Percentiles rank a stretch among this genome's conserved stretches.
Evolutionary conservation across 73 alveolate genomes (phyloP).

Genomic region (Tetrahymena thermophila): DNA sequence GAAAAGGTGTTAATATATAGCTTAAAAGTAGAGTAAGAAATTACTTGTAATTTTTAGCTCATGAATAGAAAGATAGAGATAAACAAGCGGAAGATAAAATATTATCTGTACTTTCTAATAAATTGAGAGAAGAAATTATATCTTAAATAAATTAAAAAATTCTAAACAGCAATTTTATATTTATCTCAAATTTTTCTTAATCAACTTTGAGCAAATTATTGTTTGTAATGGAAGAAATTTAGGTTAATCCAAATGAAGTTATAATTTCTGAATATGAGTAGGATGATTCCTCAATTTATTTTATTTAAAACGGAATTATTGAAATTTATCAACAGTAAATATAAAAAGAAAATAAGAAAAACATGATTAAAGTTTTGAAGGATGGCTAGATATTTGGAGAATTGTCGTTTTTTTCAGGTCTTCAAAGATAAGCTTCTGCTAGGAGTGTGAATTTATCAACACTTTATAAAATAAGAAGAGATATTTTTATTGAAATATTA

Average conservation of each 20-base stretch:
- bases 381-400: conserved; percentile 23
- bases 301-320: neutral
- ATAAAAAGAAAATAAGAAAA: neutral
- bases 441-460: neutral
- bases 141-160: neutral
- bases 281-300: neutral
- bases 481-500: neutral
- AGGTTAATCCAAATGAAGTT: neutral
- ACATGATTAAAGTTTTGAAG: neutral
- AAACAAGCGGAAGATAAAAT: neutral
- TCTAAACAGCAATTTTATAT: neutral
- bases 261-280: neutral
- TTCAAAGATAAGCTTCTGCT: conserved; percentile 25
- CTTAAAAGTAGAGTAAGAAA: neutral
- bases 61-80: neutral
- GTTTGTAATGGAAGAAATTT: neutral
- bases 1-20: neutral
- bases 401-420: conserved; percentile 12
- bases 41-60: neutral
- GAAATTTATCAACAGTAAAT: neutral
- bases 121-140: neutral
- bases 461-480: neutral
- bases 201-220: neutral
- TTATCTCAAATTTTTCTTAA: neutral
- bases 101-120: neutral